Evolutionary conservation across 1,284 basidiomycete genomes (phyloP), one percentile per base, ranked within the genome.

Genomic region (Marasmius oreades): DNA sequence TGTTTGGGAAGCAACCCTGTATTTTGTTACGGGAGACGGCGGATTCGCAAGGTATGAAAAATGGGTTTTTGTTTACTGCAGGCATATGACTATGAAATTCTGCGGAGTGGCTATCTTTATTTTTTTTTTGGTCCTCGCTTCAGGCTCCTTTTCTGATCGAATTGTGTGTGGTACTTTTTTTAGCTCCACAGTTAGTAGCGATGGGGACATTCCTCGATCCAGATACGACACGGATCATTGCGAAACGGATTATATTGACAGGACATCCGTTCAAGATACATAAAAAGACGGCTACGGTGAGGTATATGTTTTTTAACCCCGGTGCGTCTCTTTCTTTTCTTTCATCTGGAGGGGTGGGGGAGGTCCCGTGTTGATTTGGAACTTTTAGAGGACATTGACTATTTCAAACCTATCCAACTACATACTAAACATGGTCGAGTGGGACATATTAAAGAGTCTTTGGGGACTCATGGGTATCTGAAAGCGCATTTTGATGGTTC

Each of bases 391-490:
- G 96, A 99, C 70, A 85, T 98, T 56, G 80, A 85, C 47, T 99
- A 97, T 74, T 98, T 92, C 80, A 90, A 92, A 67, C 94, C 95
- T 0, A 87, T 98, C 57, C 92, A 96, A 66, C 75, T 99, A 57
- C 82, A 94, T 67, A 99, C 95, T 1, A 99, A 99, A 73, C 82
- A 90, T 59, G 97, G 97, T 1, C 81, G 93, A 14, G 84, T 81
- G n/a, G 96, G 96, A 0, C 94, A 98, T 69, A 94, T 95, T 66
- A 84, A 82, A 34, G 96, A 96, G 72, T 88, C 92, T 5, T 81
- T 99, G n/a, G 96, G 96, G 51, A 98, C 95, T 23, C 96, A 99
- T 67, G 97, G 96, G 11, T 98, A 98, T 74, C 95, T 93, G 80
- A 99, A 99, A 76, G 95, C 94, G 10, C 86, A 94, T 69, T 99